Percentiles rank a stretch among this genome's conserved stretches.
Conservation (phyloP, 140 eudicot genomes). For the Anethum foeniculum region DNA sequence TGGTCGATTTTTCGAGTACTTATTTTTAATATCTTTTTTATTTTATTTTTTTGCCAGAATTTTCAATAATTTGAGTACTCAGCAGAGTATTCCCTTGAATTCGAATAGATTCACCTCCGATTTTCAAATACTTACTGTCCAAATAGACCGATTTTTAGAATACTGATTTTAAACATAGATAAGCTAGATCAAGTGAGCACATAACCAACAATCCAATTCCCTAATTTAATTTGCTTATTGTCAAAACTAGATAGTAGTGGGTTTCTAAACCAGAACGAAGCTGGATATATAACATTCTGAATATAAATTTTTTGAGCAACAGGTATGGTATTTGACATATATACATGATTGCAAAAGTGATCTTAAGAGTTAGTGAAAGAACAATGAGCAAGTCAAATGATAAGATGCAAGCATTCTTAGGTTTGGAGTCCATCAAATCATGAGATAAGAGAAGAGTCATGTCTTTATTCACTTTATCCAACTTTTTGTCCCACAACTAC, state of each 20-base stretch:
- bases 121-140: no score
- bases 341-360: background rate
- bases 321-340: background rate
- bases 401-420: background rate
- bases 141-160: no score
- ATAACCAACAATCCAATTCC: no score
- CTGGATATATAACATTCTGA: background rate
- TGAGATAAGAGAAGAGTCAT: conserved; percentile 2
- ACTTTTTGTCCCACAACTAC: background rate
- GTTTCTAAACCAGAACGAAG: background rate
- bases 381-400: background rate
- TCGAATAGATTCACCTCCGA: no score
- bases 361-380: background rate
- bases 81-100: no score
- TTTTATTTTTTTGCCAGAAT: no score
- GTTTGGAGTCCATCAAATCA: conserved; percentile 4
- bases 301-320: background rate
- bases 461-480: conserved; percentile 3
- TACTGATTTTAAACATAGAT: no score
- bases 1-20: no score
- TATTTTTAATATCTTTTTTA: no score
- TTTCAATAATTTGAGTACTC: no score
- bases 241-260: background rate
- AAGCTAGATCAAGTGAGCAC: no score
- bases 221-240: no score